Evolutionary conservation across 1,139 yeast species (phyloP), one percentile per base, ranked within the genome.

Genomic region (Protomyces arabidopsidicola): DNA sequence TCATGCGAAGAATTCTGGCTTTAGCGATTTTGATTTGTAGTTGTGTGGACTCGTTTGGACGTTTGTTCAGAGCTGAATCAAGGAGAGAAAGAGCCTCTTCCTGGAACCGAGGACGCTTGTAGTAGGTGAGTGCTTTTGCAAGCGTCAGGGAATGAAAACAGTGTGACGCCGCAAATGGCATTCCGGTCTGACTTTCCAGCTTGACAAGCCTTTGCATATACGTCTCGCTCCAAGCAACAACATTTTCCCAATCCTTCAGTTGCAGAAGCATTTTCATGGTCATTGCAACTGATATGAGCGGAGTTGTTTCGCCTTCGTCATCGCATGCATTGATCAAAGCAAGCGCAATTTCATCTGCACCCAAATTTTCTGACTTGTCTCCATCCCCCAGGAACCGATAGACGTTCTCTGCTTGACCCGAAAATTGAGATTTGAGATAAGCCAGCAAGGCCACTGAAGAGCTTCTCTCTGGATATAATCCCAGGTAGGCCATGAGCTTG

Each of bases 101-200:
- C 71, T 84, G 90, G 73, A 91, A 88, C 73, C 90, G 90, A 4
- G 98, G 98, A 0, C 97, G 88, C 72, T 91, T 96, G 72, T 85
- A 82, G 71, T 88, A 87, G 0, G 96, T 89, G 71, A 90, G 88
- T 0, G 88, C 82, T 1, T 86, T 82, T 0, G 95, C 98, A 63
- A 89, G 78, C 18, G 83, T 79, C 58, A 90, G 81, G 27, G 87
- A 78, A 20, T 42, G 48, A 12, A 18, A 42, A 18, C 31, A 89
- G 55, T 16, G 69, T 64, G 45, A 42, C 12, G 48, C 48, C 16
- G 48, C 22, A 18, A 16, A 42, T 12, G 12, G 12, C 4, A n/a
- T 20, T 10, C 27, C 48, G 16, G 48, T 42, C 18, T 42, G 22
- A 5, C 22, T 10, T 18, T 42, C 22, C 1, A 42, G 22, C 48